Base-by-base conservation (phyloP, 192 early-diverging fungal genomes). In the Coemansia sp. region DNA sequence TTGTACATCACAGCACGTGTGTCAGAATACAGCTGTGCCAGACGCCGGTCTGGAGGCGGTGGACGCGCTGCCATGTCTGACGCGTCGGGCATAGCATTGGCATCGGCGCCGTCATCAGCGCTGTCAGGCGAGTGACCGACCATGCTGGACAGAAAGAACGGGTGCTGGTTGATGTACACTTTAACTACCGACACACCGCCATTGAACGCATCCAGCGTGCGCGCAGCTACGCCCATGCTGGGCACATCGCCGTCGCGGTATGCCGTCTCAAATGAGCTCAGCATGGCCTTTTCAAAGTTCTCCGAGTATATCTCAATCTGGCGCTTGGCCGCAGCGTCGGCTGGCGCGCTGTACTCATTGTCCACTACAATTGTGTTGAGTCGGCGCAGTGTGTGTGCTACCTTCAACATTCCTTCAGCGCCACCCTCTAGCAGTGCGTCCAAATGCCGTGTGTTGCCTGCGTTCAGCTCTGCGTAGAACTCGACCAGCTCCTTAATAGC, bases 81-180 rank as follows among this genome's bases (percentile, higher is more conserved):
- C 17, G 75, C 69, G 15, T 72, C 78, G 48, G 70, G 69, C 66
- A 81, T 66, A 37, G 74, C 55, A 65, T 75, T 60, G 19, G 41
- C 41, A 23, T 75, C 73, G 75, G 69, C 75, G n/a, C 69, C 69
- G 38, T 81, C 73, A 49, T 74, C 83, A 29, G 75, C 64, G 51
- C 62, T 63, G 67, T 71, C 73, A 57, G 83, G 83, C 43, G 81
- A 66, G 76, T 91, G 86, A 60, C 84, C 81, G 51, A 90, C 87
- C 75, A 89, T 83, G 60, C 87, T 86, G 38, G 90, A 88, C 63
- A 96, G 88, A 59, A 98, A 98, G 63, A 99, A 96, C 61, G 93
- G 90, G 63, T 99, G 95, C 69, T 98, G 97, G 77, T 96, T 96
- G 47, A 99, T 92, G 67, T 96, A 99, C 24, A 89, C 91, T 66